A percentile compares a stretch with the other conserved stretches of the same genome.
phyloP scores from a whole-genome alignment of 192 early-diverging fungal genomes.

The Backusella circina region DNA sequence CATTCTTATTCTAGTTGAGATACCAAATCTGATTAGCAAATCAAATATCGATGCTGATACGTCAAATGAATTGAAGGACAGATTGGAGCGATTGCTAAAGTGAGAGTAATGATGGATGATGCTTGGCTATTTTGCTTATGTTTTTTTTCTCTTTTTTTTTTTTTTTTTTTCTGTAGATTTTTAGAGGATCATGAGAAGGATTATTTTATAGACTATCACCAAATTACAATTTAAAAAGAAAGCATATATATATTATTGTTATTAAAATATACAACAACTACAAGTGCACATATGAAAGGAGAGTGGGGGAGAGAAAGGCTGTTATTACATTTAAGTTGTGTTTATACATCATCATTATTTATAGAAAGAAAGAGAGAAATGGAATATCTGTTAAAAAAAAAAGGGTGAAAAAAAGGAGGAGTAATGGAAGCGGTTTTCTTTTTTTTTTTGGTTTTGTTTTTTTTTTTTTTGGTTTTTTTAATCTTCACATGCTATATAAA shows the following conservation, averaged over 20 bases:
- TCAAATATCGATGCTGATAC: constrained; percentile 92
- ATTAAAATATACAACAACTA: not conserved
- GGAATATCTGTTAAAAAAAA: not conserved
- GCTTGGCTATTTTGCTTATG: not conserved
- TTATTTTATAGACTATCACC: constrained; percentile 43
- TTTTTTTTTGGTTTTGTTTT: not conserved
- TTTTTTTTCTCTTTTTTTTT: not conserved
- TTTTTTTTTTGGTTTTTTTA: not conserved
- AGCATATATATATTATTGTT: no score
- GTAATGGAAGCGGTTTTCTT: not conserved
- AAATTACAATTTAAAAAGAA: not conserved
- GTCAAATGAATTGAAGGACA: constrained; percentile 70
- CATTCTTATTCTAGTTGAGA: constrained; percentile 62
- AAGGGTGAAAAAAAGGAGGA: not conserved
- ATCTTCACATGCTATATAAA: not conserved
- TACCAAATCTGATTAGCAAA: constrained; percentile 83
- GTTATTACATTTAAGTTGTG: no score
- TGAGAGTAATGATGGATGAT: constrained; percentile 39
- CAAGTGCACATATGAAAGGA: not conserved
- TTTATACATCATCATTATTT: not conserved
- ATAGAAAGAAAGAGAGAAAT: not conserved
- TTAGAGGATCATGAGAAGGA: constrained; percentile 61
- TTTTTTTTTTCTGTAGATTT: constrained; percentile 44
- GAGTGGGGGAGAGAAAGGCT: not conserved
- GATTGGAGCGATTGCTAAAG: constrained; percentile 76